Conservation (phyloP, 352 stramenopile genomes). For the Phytopythium montanum region DNA sequence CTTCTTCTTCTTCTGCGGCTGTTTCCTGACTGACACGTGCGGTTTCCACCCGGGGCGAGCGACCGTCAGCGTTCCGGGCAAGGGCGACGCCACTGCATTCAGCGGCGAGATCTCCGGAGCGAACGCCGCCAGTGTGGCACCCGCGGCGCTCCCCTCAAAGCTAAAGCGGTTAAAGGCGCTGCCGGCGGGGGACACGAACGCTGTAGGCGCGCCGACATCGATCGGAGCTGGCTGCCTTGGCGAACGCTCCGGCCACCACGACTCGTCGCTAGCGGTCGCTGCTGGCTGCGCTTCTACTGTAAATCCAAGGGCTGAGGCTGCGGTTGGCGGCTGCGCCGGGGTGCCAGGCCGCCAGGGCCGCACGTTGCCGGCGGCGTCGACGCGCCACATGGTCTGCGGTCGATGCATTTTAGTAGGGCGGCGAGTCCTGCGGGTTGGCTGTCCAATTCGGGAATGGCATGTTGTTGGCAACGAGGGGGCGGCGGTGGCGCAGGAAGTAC, state of each 20-base stretch:
- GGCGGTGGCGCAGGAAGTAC: no score
- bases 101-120: background rate
- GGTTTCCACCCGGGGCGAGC: background rate
- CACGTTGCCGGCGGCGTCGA: conserved; percentile 5
- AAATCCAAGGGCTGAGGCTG: background rate
- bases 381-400: background rate
- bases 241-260: no score
- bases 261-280: no score
- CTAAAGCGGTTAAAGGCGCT: background rate
- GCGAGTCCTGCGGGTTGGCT: background rate
- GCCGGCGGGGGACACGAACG: background rate
- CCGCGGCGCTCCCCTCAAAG: background rate
- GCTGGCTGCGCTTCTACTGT: background rate
- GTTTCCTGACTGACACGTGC: background rate
- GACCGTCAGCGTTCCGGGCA: background rate
- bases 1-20: background rate
- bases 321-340: no score
- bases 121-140: background rate
- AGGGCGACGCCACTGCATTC: background rate
- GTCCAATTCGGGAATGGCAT: background rate
- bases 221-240: background rate
- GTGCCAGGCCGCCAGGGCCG: background rate
- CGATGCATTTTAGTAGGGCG: background rate
- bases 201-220: background rate
- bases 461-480: no score